Conservation (phyloP, 805 yeast species). For the Yarrowia keelungensis region DNA sequence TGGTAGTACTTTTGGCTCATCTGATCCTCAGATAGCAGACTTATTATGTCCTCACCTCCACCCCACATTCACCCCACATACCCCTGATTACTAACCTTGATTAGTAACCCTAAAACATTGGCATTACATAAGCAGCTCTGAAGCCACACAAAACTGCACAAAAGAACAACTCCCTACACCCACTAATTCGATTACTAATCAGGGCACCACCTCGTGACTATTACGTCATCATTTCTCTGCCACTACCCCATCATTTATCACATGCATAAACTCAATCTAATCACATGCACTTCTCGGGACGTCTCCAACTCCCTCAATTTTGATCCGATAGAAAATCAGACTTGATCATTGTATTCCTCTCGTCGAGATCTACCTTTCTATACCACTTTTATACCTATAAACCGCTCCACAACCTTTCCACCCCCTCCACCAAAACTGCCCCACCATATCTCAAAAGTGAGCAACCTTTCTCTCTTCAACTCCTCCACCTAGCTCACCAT, state of each 20-base stretch:
- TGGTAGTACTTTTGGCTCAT: neutral
- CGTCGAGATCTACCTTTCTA: neutral
- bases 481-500: constrained; percentile 5
- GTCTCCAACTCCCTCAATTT: neutral
- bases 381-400: neutral
- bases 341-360: neutral
- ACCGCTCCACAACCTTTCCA: neutral
- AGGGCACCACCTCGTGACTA: neutral
- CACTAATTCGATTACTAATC: neutral
- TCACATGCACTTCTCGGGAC: constrained; percentile 26
- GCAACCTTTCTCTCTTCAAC: constrained; percentile 12
- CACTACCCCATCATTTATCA: constrained; percentile 15
- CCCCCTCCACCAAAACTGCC: neutral
- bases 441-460: neutral
- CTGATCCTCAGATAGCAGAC: too few relatives aligned
- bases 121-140: too few relatives aligned
- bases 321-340: neutral
- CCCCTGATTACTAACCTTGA: too few relatives aligned
- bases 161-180: too few relatives aligned
- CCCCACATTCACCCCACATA: too few relatives aligned
- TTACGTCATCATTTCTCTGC: too few relatives aligned
- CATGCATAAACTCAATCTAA: constrained; percentile 32
- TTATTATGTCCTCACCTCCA: too few relatives aligned
- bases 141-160: too few relatives aligned
- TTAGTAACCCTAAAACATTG: too few relatives aligned